Evolutionary conservation across 441 rosid species (phyloP).

Genomic region (Codiaeum variegatum): DNA sequence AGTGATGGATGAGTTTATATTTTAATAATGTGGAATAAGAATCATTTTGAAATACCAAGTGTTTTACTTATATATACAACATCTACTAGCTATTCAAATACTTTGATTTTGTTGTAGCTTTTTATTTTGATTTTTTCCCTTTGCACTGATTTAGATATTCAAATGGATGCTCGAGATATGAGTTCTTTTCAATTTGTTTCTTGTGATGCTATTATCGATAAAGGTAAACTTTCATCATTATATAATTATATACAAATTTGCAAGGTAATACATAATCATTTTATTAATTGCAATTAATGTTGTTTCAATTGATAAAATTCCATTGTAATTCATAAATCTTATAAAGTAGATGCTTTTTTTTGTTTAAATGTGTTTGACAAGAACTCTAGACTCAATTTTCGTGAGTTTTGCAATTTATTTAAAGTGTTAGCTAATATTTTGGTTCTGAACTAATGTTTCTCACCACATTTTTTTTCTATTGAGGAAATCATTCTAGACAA

Average conservation of each 20-base stretch:
- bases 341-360: constrained; percentile 17
- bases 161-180: constrained; percentile 84
- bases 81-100: background rate
- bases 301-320: no score
- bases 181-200: constrained; percentile 49
- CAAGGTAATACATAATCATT: no score
- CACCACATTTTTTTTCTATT: constrained; percentile 32
- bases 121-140: no score
- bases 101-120: background rate
- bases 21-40: no score
- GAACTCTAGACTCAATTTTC: constrained; percentile 83
- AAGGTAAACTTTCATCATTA: constrained; percentile 50
- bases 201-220: constrained; percentile 71
- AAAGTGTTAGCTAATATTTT: constrained; percentile 6
- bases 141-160: constrained; percentile 41
- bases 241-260: no score
- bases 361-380: constrained; percentile 34
- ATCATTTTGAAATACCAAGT: no score
- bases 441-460: constrained; percentile 6
- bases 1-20: no score
- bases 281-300: no score
- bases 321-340: no score
- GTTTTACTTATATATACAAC: no score
- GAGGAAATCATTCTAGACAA: constrained; percentile 64
- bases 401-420: constrained; percentile 40